Percentiles rank a stretch among this genome's conserved stretches.
phyloP scores from a whole-genome alignment of 2,329 filamentous ascomycete species.

The Sarocladium kiliense region DNA sequence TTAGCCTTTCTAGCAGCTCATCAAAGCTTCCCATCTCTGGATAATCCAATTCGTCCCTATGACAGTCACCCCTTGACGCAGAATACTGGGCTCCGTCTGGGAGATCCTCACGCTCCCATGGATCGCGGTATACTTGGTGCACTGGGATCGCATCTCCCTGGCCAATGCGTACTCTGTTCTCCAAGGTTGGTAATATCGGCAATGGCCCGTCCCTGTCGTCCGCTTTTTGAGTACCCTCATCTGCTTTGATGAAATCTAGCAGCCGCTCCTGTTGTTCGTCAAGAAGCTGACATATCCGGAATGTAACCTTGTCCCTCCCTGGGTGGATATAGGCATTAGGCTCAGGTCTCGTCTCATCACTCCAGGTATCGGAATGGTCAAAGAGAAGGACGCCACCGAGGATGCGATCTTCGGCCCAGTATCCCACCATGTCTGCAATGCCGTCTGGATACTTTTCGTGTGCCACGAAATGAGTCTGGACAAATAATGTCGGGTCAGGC shows the following conservation, averaged over 20 bases:
- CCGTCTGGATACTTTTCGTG: slow-evolving; percentile 6
- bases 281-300: slow-evolving; percentile 3
- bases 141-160: background rate
- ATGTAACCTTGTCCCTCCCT: background rate
- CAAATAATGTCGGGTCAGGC: background rate
- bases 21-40: slow-evolving; percentile 1
- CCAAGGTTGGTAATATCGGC: background rate
- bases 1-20: background rate
- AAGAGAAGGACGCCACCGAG: background rate
- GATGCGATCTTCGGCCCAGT: slow-evolving; percentile 8
- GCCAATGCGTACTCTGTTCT: background rate
- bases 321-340: background rate
- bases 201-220: background rate
- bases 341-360: background rate
- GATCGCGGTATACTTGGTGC: background rate
- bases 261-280: background rate
- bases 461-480: background rate
- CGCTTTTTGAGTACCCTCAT: background rate
- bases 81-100: background rate
- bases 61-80: background rate
- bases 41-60: slow-evolving; percentile 1
- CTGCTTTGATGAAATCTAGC: background rate
- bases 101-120: background rate
- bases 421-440: slow-evolving; percentile 5
- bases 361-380: background rate